Conservation (phyloP, 495 filamentous ascomycete genomes). For the Penicillium antarcticum region DNA sequence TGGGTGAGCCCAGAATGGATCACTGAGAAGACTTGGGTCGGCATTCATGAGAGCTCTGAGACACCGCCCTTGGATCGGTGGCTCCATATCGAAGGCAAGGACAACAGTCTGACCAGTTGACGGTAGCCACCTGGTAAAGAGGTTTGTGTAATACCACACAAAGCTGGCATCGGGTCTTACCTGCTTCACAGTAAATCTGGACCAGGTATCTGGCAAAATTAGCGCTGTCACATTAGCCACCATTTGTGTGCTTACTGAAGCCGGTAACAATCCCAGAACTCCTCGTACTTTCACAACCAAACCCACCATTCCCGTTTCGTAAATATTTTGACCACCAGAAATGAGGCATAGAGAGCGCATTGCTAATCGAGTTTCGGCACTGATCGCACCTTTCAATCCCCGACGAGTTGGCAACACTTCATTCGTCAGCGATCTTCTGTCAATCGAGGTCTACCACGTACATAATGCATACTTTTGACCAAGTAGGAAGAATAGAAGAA, state of each 20-base stretch:
- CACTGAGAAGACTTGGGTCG: background rate
- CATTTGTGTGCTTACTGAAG: background rate
- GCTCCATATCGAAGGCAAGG: slow-evolving; percentile 24
- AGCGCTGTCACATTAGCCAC: background rate
- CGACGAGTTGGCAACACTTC: background rate
- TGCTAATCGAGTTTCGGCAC: slow-evolving; percentile 1
- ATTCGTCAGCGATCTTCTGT: background rate
- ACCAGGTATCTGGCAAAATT: slow-evolving; percentile 5
- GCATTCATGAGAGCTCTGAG: background rate
- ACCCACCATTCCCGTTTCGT: background rate
- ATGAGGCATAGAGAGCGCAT: slow-evolving; percentile 3
- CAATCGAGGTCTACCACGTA: background rate
- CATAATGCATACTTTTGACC: slow-evolving; percentile 3
- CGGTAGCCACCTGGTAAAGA: slow-evolving; percentile 26
- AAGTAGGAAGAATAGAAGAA: background rate
- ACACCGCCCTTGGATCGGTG: background rate
- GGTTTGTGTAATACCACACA: background rate
- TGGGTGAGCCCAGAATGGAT: slow-evolving; percentile 16
- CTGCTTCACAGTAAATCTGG: slow-evolving; percentile 1
- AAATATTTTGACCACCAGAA: slow-evolving; percentile 8
- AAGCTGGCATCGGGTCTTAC: background rate
- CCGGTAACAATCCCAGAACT: background rate
- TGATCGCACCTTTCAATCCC: background rate
- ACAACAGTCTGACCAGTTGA: slow-evolving; percentile 19
- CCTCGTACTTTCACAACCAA: slow-evolving; percentile 5